These are phyloP conservation scores for Colletotrichum orbiculare DNA, from an alignment of 2,329 filamentous ascomycete genomes.

Conservation along the genomic window DNA sequence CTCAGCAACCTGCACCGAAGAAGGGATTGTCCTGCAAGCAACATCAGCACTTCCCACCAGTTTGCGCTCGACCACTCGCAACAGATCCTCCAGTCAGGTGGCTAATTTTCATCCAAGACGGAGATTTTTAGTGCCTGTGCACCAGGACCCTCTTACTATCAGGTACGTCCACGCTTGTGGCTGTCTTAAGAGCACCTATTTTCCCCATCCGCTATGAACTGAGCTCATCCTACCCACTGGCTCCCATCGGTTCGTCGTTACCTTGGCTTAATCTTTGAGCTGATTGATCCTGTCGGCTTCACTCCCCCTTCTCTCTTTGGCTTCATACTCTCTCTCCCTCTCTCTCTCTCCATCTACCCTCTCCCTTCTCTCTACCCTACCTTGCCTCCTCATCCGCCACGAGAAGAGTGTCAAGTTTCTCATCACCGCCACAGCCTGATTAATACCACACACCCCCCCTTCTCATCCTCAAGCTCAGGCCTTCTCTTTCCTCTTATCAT, in stretches of 20 bases:
- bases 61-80: constrained; percentile 40
- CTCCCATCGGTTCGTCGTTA: constrained; percentile 37
- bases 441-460: constrained; percentile 32
- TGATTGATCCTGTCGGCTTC: constrained; percentile 36
- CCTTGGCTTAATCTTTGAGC: constrained; percentile 36
- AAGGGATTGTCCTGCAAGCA: constrained; percentile 40
- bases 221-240: constrained; percentile 34
- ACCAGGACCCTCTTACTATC: constrained; percentile 39
- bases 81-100: constrained; percentile 40
- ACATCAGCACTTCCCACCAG: constrained; percentile 40
- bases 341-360: constrained; percentile 2
- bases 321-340: constrained; percentile 9
- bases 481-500: constrained; percentile 30
- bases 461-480: constrained; percentile 25
- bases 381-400: too few species aligned
- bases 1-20: constrained; percentile 38
- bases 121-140: constrained; percentile 41
- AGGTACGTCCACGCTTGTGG: constrained; percentile 38
- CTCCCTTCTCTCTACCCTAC: background rate
- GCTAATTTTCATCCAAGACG: constrained; percentile 38
- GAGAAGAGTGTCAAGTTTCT: constrained; percentile 23
- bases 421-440: constrained; percentile 33
- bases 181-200: constrained; percentile 42
- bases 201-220: constrained; percentile 40
- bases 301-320: constrained; percentile 17